Percentiles rank a stretch among this genome's conserved stretches.
Conservation (phyloP, 2,329 filamentous ascomycete species). For the Aspergillus spinulosporus region DNA sequence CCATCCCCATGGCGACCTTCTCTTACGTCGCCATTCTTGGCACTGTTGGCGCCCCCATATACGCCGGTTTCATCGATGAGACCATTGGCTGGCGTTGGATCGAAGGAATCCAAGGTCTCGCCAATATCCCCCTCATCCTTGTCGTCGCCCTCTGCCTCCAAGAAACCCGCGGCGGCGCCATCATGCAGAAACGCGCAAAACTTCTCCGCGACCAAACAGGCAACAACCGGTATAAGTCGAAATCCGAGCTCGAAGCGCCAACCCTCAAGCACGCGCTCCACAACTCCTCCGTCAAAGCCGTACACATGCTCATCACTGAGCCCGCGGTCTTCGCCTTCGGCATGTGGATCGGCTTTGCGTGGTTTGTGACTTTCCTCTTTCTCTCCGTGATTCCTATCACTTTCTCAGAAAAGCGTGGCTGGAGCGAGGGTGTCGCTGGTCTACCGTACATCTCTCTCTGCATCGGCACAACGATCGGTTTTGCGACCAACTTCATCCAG, state of each 20-base stretch:
- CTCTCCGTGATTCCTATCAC: slow-evolving; percentile 54
- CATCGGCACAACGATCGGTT: slow-evolving; percentile 52
- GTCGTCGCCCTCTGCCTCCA: slow-evolving; percentile 47
- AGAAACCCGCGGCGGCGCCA: slow-evolving; percentile 51
- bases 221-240: slow-evolving; percentile 52
- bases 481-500: slow-evolving; percentile 52
- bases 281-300: slow-evolving; percentile 53
- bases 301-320: slow-evolving; percentile 52
- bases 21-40: slow-evolving; percentile 54
- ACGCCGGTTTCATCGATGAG: slow-evolving; percentile 56
- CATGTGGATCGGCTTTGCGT: slow-evolving; percentile 55
- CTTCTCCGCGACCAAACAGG: slow-evolving; percentile 49
- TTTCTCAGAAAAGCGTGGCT: slow-evolving; percentile 54
- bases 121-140: slow-evolving; percentile 52
- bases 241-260: slow-evolving; percentile 54
- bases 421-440: slow-evolving; percentile 52
- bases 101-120: slow-evolving; percentile 54
- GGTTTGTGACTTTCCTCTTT: slow-evolving; percentile 58
- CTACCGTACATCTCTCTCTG: slow-evolving; percentile 55
- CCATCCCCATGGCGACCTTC: slow-evolving; percentile 52
- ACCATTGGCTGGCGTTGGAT: slow-evolving; percentile 57
- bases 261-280: slow-evolving; percentile 45
- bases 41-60: slow-evolving; percentile 55
- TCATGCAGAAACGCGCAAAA: slow-evolving; percentile 53
- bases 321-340: slow-evolving; percentile 54